These are phyloP conservation scores for Alternaria arbusti DNA, from an alignment of 2,329 filamentous ascomycete species.

Conservation along the genomic window DNA sequence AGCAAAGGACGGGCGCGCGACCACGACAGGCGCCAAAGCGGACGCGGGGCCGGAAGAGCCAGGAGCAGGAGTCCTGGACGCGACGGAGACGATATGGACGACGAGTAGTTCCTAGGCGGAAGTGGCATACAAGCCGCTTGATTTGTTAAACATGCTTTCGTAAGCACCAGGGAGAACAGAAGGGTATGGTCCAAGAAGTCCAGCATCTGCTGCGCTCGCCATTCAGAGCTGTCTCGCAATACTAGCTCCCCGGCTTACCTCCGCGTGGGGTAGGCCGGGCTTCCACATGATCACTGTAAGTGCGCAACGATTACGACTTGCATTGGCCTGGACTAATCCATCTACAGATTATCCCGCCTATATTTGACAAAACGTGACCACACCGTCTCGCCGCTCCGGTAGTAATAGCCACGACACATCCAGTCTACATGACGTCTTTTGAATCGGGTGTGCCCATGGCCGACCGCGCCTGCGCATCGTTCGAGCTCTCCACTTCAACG, in stretches of 20 bases:
- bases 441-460: neutral
- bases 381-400: neutral
- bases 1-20: conserved; percentile 56
- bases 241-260: conserved; percentile 24
- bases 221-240: conserved; percentile 1
- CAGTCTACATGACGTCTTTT: neutral
- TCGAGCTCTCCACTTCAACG: neutral
- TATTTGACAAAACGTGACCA: neutral
- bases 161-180: neutral
- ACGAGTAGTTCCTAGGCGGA: conserved; percentile 8
- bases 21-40: conserved; percentile 39
- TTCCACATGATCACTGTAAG: conserved; percentile 21
- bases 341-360: neutral
- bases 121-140: neutral
- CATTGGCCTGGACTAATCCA: neutral
- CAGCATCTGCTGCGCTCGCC: neutral
- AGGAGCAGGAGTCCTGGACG: conserved; percentile 54
- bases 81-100: conserved; percentile 44
- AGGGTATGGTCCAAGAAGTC: neutral
- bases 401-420: neutral
- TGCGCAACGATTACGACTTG: neutral
- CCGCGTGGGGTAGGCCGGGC: conserved; percentile 16
- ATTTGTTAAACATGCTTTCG: neutral
- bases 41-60: conserved; percentile 42
- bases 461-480: neutral